These are phyloP conservation scores for Solanum sejunctum DNA, from an alignment of 257 asterid genomes.

Conservation along the genomic window DNA sequence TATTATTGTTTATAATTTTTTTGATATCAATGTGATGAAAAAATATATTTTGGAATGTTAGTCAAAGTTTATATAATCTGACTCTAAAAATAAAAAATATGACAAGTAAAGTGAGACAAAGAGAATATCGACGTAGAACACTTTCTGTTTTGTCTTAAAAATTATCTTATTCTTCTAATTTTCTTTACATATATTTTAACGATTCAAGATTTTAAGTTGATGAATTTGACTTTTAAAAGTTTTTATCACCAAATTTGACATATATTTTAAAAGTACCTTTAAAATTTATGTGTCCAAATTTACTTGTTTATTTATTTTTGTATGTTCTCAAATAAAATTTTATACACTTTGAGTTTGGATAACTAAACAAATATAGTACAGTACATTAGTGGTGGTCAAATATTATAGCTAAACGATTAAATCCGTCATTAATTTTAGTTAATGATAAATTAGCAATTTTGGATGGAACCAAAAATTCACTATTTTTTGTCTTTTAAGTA, in stretches of 20 bases:
- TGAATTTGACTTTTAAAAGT: not conserved
- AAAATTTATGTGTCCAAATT: not conserved
- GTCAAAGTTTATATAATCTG: too few species aligned
- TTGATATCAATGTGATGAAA: too few species aligned
- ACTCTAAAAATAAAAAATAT: too few species aligned
- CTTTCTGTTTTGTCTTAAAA: not conserved
- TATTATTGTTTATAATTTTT: too few species aligned
- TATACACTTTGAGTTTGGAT: not conserved
- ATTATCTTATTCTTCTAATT: not conserved
- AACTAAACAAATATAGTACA: not conserved
- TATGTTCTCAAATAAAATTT: not conserved
- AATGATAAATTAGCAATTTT: too few species aligned
- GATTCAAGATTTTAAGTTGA: not conserved
- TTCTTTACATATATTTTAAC: not conserved
- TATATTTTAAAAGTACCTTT: not conserved
- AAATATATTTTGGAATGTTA: too few species aligned
- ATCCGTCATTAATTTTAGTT: not conserved
- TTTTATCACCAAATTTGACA: not conserved
- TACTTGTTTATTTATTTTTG: not conserved
- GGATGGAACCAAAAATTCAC: too few species aligned
- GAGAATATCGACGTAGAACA: not conserved
- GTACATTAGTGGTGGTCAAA: not conserved
- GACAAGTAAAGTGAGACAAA: too few species aligned
- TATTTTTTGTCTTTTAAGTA: too few species aligned
- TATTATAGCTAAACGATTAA: not conserved